phyloP scores from a whole-genome alignment of 2,329 filamentous ascomycete species.

The Chrysoporthe puriensis region DNA sequence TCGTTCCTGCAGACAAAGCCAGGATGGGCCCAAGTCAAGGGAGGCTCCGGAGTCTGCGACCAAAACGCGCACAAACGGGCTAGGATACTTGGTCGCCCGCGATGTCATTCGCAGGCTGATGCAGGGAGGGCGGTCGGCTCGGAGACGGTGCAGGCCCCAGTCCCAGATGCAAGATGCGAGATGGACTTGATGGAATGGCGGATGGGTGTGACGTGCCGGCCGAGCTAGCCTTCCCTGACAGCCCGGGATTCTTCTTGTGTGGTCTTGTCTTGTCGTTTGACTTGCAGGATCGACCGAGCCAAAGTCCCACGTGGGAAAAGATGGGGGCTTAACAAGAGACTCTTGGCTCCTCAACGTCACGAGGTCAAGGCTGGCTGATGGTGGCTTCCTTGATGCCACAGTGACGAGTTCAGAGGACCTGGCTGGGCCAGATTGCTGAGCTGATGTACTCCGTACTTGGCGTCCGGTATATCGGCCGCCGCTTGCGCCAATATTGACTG shows the following conservation, averaged over 20 bases:
- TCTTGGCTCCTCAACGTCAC: not conserved
- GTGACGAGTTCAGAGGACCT: not conserved
- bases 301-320: slow-evolving; percentile 4
- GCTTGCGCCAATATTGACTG: slow-evolving; percentile 11
- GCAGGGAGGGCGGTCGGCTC: slow-evolving; percentile 3
- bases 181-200: slow-evolving; percentile 1
- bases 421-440: not conserved
- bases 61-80: slow-evolving; percentile 2
- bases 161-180: slow-evolving; percentile 11
- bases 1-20: slow-evolving; percentile 10
- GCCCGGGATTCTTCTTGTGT: slow-evolving; percentile 6
- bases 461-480: not conserved
- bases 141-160: slow-evolving; percentile 7
- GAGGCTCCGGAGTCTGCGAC: slow-evolving; percentile 9
- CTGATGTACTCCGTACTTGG: not conserved
- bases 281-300: slow-evolving; percentile 20
- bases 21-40: slow-evolving; percentile 10
- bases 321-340: not conserved
- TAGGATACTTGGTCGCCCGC: not conserved
- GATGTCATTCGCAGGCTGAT: slow-evolving; percentile 17
- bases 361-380: not conserved
- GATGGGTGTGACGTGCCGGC: slow-evolving; percentile 19
- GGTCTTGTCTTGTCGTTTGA: slow-evolving; percentile 13
- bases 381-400: slow-evolving; percentile 5
- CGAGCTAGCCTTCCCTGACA: slow-evolving; percentile 24